Evolutionary conservation across 208 protist genomes (phyloP).

Genomic region (Trypanosoma conorhini): DNA sequence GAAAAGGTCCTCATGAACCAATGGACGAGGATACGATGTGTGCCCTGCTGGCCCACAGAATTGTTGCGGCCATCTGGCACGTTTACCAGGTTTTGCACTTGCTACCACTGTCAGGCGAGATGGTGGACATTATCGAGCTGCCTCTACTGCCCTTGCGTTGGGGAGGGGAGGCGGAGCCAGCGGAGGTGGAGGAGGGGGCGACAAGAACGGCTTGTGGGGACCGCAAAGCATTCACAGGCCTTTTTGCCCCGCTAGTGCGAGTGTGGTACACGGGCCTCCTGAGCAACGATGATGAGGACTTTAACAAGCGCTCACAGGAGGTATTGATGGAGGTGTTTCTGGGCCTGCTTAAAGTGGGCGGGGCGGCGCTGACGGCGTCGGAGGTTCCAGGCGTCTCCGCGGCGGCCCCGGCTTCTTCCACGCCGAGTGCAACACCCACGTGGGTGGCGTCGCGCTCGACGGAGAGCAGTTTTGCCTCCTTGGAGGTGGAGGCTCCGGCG

Average conservation of each 20-base stretch:
- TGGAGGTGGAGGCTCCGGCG: neutral
- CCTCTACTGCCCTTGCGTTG: slow-evolving; percentile 49
- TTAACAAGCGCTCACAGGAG: slow-evolving; percentile 58
- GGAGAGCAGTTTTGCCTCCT: neutral
- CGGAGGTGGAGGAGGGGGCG: neutral
- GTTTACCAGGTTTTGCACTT: slow-evolving; percentile 54
- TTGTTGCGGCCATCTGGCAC: slow-evolving; percentile 48
- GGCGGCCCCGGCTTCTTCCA: neutral
- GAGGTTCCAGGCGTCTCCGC: neutral
- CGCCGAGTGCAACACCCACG: neutral
- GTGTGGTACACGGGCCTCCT: slow-evolving; percentile 59
- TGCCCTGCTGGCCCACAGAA: slow-evolving; percentile 32
- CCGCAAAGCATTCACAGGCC: slow-evolving; percentile 28
- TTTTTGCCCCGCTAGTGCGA: slow-evolving; percentile 50
- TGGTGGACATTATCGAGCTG: slow-evolving; percentile 59
- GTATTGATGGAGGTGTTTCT: slow-evolving; percentile 57
- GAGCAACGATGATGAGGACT: slow-evolving; percentile 62
- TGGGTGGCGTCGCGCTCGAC: neutral
- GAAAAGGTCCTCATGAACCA: neutral
- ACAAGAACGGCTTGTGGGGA: neutral
- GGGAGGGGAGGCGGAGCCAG: neutral
- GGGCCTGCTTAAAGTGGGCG: slow-evolving; percentile 33
- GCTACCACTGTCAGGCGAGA: slow-evolving; percentile 57
- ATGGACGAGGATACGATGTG: slow-evolving; percentile 8
- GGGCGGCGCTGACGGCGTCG: slow-evolving; percentile 25